Evolutionary conservation across 192 early-diverging fungal species (phyloP).

Genomic region (Backusella circina): DNA sequence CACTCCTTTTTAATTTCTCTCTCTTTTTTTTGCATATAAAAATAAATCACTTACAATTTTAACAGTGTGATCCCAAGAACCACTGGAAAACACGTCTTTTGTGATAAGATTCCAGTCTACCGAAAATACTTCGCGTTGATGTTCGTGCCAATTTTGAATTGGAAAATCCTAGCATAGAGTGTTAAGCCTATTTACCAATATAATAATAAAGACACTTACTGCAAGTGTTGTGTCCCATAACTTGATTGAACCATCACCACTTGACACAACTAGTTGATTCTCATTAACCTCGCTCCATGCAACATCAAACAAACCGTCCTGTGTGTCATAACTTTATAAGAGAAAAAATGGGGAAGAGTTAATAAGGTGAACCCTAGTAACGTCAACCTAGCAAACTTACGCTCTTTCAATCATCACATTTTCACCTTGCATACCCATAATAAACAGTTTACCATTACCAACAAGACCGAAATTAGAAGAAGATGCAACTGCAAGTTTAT

Average conservation of each 20-base stretch:
- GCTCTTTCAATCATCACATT: constrained; percentile 52
- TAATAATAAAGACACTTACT: constrained; percentile 46
- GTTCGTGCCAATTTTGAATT: constrained; percentile 89
- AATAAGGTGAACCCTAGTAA: not conserved
- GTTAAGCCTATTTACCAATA: not conserved
- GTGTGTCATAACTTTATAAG: constrained; percentile 81
- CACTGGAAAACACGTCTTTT: constrained; percentile 86
- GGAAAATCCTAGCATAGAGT: constrained; percentile 67
- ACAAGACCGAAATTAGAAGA: constrained; percentile 97
- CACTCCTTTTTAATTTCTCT: not conserved
- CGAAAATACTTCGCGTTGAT: constrained; percentile 89
- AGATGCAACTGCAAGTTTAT: constrained; percentile 80
- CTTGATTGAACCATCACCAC: constrained; percentile 94
- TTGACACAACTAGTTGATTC: constrained; percentile 85
- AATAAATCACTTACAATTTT: constrained; percentile 67
- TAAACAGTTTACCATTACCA: constrained; percentile 89
- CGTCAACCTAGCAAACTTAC: constrained; percentile 43
- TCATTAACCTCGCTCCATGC: constrained; percentile 96
- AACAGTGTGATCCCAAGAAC: constrained; percentile 94
- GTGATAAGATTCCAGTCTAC: constrained; percentile 92
- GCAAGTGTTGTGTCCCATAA: constrained; percentile 87
- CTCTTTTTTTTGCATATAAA: not conserved
- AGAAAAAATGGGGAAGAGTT: not conserved
- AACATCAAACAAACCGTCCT: constrained; percentile 94
- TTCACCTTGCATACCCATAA: constrained; percentile 53